Evolutionary conservation across 1,284 basidiomycete species (phyloP).

Genomic region (Apiotrichum siamense): DNA sequence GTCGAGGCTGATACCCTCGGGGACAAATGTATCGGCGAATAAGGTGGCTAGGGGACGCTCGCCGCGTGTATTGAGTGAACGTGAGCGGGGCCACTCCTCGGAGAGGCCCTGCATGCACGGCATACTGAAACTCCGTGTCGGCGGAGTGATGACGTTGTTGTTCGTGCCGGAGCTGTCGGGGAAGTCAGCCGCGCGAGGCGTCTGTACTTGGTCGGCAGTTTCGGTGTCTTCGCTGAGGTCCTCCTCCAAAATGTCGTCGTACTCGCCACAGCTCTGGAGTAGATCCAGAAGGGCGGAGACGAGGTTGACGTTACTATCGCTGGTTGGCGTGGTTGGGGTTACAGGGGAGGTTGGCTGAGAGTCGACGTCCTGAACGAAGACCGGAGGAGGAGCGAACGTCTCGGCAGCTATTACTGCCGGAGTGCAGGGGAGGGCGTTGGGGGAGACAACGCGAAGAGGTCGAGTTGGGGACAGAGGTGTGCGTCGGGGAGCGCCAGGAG

Average conservation of each 20-base stretch:
- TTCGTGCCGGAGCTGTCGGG: not conserved
- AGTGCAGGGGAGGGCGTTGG: slow-evolving; percentile 2
- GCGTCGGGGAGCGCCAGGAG: not conserved
- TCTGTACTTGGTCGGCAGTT: not conserved
- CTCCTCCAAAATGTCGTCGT: slow-evolving; percentile 5
- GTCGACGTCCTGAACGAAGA: slow-evolving; percentile 24
- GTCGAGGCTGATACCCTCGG: not conserved
- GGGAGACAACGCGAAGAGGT: slow-evolving; percentile 6
- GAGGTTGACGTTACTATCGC: slow-evolving; percentile 7
- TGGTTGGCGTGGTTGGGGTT: slow-evolving; percentile 9
- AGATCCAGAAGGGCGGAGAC: slow-evolving; percentile 17
- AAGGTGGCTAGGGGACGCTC: not conserved
- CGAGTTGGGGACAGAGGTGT: not conserved
- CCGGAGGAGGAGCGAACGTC: not conserved
- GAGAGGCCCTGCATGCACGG: not conserved
- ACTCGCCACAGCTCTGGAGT: slow-evolving; percentile 16
- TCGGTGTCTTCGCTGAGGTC: slow-evolving; percentile 8
- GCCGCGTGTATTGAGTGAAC: not conserved
- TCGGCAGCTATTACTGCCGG: too few relatives aligned
- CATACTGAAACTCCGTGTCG: not conserved
- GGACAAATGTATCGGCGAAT: not conserved
- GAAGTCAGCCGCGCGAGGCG: not conserved
- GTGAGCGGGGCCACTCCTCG: not conserved
- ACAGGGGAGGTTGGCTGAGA: slow-evolving; percentile 7
- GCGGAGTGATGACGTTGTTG: not conserved